phyloP scores from a whole-genome alignment of 805 yeast genomes.

The Spathaspora arborariae region DNA sequence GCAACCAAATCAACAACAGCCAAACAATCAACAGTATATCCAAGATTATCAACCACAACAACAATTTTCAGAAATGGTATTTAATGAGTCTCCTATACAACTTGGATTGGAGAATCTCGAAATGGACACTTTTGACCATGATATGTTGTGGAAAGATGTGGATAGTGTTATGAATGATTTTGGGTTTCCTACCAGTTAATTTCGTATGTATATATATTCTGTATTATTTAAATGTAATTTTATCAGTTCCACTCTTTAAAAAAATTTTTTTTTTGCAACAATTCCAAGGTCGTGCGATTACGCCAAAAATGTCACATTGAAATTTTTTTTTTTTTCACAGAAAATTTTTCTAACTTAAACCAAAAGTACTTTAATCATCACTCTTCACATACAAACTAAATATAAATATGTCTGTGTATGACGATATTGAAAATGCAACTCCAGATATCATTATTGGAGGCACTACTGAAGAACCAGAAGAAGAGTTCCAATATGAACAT shows the following conservation, averaged over 20 bases:
- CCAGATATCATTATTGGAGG: slow-evolving; percentile 80
- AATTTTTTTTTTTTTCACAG: slow-evolving; percentile 5
- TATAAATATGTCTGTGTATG: slow-evolving; percentile 51
- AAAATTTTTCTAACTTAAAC: background rate
- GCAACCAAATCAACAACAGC: slow-evolving; percentile 2
- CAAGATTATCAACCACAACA: background rate
- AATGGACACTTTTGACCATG: slow-evolving; percentile 46
- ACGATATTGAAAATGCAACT: slow-evolving; percentile 77
- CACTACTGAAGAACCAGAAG: slow-evolving; percentile 33
- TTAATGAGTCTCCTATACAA: slow-evolving; percentile 23
- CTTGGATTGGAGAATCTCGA: slow-evolving; percentile 31
- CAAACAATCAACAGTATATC: background rate
- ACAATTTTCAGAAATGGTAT: background rate
- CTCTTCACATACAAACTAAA: background rate
- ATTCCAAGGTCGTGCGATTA: background rate
- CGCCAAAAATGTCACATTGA: background rate
- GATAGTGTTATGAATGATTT: slow-evolving; percentile 89
- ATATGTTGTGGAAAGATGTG: slow-evolving; percentile 72
- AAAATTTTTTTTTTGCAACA: background rate
- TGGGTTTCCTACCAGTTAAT: slow-evolving; percentile 63
- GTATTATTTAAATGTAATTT: background rate
- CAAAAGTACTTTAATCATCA: background rate
- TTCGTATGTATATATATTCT: background rate
- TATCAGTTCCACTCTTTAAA: background rate
- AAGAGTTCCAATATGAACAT: slow-evolving; percentile 49